phyloP scores from a whole-genome alignment of 192 early-diverging fungal species.

The Backusella macrospora region DNA sequence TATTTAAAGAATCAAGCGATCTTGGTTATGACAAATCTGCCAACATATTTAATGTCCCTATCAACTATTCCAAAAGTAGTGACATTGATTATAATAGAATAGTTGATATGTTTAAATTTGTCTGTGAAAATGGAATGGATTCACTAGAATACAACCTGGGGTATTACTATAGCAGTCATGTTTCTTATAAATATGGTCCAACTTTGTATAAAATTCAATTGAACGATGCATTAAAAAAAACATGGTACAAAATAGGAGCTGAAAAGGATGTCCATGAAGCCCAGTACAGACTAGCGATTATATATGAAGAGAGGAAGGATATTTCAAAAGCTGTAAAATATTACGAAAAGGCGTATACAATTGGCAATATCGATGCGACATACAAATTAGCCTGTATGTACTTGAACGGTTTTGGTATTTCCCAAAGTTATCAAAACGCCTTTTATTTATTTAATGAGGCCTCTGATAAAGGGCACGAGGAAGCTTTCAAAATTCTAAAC shows the following conservation, averaged over 20 bases:
- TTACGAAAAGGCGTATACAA: slow-evolving; percentile 21
- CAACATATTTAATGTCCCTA: neutral
- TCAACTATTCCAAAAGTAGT: neutral
- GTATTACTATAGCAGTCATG: neutral
- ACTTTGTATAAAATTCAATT: no score
- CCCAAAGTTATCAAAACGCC: neutral
- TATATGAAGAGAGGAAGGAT: slow-evolving; percentile 30
- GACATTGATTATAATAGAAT: neutral
- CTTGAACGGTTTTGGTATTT: neutral
- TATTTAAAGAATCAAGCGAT: neutral
- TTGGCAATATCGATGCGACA: slow-evolving; percentile 21
- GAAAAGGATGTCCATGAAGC: slow-evolving; percentile 22
- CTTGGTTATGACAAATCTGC: neutral
- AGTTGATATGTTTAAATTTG: neutral
- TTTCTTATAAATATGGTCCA: no score
- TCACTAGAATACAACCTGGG: slow-evolving; percentile 15
- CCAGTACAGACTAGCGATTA: slow-evolving; percentile 30
- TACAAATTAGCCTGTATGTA: neutral
- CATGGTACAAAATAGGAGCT: slow-evolving; percentile 10
- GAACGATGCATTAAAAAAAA: neutral
- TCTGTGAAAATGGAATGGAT: neutral
- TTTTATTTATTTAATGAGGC: neutral
- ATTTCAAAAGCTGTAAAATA: slow-evolving; percentile 25
- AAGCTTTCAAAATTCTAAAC: neutral
- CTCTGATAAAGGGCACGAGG: neutral